These are phyloP conservation scores for Aspergillus funiculosus DNA, from an alignment of 495 filamentous ascomycete species.

Conservation along the genomic window DNA sequence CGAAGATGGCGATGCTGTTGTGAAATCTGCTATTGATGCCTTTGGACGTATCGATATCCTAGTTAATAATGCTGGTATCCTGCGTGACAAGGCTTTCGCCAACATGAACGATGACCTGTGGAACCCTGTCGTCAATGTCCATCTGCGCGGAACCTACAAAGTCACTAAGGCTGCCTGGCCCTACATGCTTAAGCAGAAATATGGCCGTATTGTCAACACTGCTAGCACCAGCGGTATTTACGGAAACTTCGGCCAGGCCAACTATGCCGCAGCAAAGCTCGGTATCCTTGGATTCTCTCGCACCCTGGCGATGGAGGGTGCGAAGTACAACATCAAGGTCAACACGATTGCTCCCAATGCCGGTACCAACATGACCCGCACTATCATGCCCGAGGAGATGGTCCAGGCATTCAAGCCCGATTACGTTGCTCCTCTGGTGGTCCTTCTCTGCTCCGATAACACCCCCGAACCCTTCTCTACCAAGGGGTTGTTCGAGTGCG, in stretches of 20 bases:
- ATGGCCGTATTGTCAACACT: constrained; percentile 93
- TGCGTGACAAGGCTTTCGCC: constrained; percentile 94
- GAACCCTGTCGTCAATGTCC: constrained; percentile 88
- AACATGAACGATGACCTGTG: constrained; percentile 96
- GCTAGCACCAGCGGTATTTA: constrained; percentile 97
- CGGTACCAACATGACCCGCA: constrained; percentile 91
- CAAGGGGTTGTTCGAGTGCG: constrained; percentile 91
- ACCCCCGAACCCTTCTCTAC: constrained; percentile 71
- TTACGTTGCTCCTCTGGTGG: constrained; percentile 91
- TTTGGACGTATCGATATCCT: constrained; percentile 92
- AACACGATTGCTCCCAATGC: constrained; percentile 99
- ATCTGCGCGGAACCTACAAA: constrained; percentile 94
- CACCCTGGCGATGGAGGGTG: constrained; percentile 85
- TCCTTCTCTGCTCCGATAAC: constrained; percentile 82
- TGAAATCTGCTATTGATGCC: constrained; percentile 88
- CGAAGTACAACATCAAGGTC: constrained; percentile 96
- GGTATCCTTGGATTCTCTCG: constrained; percentile 94
- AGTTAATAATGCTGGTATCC: constrained; percentile 96
- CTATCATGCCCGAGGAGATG: constrained; percentile 94
- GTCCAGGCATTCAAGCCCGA: constrained; percentile 99
- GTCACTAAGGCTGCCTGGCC: constrained; percentile 98
- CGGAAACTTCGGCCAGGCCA: constrained; percentile 97
- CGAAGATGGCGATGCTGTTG: constrained; percentile 87
- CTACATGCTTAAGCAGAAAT: constrained; percentile 97
- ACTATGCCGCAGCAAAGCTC: constrained; percentile 93